phyloP scores from a whole-genome alignment of 164 flowering plant genomes.

The Vitis labrusca region DNA sequence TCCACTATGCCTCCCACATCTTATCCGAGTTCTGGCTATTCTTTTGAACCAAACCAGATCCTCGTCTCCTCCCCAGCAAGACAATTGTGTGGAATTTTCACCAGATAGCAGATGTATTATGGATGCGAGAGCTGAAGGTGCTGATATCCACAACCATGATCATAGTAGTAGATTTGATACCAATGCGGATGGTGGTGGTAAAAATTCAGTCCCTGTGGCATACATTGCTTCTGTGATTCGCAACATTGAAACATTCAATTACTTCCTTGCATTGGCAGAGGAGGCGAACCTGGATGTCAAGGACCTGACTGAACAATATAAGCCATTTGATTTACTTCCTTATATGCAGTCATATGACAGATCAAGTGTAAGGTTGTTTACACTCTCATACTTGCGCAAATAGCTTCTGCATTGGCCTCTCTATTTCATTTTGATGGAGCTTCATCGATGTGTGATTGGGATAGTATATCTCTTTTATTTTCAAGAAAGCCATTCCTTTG shows the following conservation, averaged over 20 bases:
- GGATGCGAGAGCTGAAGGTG: neutral
- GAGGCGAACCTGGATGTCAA: slow-evolving; percentile 51
- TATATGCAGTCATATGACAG: slow-evolving; percentile 71
- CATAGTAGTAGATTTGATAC: neutral
- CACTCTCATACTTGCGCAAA: slow-evolving; percentile 16
- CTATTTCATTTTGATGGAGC: neutral
- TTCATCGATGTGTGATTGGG: too few relatives aligned
- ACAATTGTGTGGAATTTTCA: neutral
- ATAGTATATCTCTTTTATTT: too few relatives aligned
- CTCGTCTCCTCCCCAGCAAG: neutral
- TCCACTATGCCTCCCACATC: slow-evolving; percentile 80
- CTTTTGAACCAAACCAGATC: slow-evolving; percentile 15
- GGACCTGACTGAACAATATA: slow-evolving; percentile 52
- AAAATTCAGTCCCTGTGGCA: slow-evolving; percentile 42
- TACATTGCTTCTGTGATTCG: slow-evolving; percentile 85
- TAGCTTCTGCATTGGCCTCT: slow-evolving; percentile 4
- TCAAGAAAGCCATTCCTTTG: too few relatives aligned
- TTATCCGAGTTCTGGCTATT: slow-evolving; percentile 54
- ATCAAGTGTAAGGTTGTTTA: slow-evolving; percentile 47
- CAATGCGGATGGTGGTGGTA: slow-evolving; percentile 3
- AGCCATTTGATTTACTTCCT: slow-evolving; percentile 61
- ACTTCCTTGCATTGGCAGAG: slow-evolving; percentile 49
- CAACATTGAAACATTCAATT: slow-evolving; percentile 66
- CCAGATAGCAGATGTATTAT: neutral
- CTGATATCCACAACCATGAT: neutral